Conservation (phyloP, 78 protist species). For the Dictyostelium firmibasis region DNA sequence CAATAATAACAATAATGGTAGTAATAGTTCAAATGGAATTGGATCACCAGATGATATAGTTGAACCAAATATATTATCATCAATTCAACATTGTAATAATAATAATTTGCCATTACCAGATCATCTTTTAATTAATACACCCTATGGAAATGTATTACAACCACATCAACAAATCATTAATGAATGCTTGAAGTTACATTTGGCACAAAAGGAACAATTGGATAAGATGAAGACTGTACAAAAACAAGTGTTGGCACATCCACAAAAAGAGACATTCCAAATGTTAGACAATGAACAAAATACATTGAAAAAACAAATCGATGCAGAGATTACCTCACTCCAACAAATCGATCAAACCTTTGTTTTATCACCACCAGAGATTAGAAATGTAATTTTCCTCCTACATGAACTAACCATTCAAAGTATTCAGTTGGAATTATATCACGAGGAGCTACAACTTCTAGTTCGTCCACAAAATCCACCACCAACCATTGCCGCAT, state of each 20-base stretch:
- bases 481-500: constrained; percentile 74
- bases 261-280: constrained; percentile 68
- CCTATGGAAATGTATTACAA: constrained; percentile 66
- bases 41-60: neutral
- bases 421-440: constrained; percentile 70
- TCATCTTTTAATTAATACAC: constrained; percentile 48
- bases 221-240: constrained; percentile 72
- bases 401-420: constrained; percentile 74
- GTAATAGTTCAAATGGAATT: neutral
- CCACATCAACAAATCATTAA: constrained; percentile 77
- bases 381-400: constrained; percentile 51
- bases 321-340: constrained; percentile 51
- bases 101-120: constrained; percentile 35
- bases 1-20: neutral
- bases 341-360: constrained; percentile 77
- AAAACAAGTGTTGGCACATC: constrained; percentile 72
- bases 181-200: constrained; percentile 60
- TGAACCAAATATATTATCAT: neutral
- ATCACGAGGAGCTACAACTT: constrained; percentile 73
- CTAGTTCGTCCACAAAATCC: constrained; percentile 69
- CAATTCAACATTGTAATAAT: constrained; percentile 2
- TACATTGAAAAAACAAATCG: constrained; percentile 66
- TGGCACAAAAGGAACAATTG: constrained; percentile 75
- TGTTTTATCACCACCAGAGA: constrained; percentile 55
- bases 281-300: constrained; percentile 77